A percentile compares a stretch with the other conserved stretches of the same genome.
These are phyloP conservation scores for Suhomyces coccinellae DNA, from an alignment of 1,139 yeast genomes.

Conservation along the genomic window DNA sequence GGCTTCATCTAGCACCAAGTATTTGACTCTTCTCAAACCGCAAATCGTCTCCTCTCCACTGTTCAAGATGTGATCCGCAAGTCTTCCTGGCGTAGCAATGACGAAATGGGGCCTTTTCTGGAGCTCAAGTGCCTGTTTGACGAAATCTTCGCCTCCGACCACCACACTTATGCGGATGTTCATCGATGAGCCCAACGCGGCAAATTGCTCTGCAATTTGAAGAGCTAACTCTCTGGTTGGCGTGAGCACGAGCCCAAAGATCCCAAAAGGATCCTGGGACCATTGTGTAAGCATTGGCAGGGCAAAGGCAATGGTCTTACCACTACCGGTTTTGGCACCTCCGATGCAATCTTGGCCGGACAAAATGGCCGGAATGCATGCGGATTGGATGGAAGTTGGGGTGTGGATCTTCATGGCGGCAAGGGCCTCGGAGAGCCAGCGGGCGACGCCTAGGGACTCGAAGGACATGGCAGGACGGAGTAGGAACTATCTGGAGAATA, in stretches of 20 bases:
- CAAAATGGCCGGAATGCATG: conserved; percentile 85
- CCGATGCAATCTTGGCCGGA: conserved; percentile 91
- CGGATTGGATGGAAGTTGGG: conserved; percentile 85
- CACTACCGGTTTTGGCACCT: conserved; percentile 98
- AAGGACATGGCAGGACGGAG: conserved; percentile 40
- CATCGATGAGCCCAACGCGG: conserved; percentile 88
- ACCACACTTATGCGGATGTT: conserved; percentile 77
- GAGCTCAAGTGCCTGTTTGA: conserved; percentile 77
- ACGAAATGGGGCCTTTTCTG: conserved; percentile 90
- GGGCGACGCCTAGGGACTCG: conserved; percentile 70
- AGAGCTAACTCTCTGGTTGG: conserved; percentile 96
- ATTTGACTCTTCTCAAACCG: conserved; percentile 76
- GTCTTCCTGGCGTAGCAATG: conserved; percentile 95
- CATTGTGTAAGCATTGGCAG: conserved; percentile 93
- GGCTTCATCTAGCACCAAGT: conserved; percentile 91
- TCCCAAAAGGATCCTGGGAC: conserved; percentile 94
- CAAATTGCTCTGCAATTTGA: conserved; percentile 95
- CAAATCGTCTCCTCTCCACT: conserved; percentile 87
- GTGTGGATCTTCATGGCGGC: conserved; percentile 74
- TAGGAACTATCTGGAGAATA: neutral
- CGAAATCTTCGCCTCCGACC: conserved; percentile 95
- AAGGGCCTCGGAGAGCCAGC: conserved; percentile 84
- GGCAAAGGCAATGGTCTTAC: conserved; percentile 96
- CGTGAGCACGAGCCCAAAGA: conserved; percentile 83
- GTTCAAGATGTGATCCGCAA: conserved; percentile 87